phyloP scores from a whole-genome alignment of 2,329 filamentous ascomycete genomes.

The Botryosphaeria agaves region DNA sequence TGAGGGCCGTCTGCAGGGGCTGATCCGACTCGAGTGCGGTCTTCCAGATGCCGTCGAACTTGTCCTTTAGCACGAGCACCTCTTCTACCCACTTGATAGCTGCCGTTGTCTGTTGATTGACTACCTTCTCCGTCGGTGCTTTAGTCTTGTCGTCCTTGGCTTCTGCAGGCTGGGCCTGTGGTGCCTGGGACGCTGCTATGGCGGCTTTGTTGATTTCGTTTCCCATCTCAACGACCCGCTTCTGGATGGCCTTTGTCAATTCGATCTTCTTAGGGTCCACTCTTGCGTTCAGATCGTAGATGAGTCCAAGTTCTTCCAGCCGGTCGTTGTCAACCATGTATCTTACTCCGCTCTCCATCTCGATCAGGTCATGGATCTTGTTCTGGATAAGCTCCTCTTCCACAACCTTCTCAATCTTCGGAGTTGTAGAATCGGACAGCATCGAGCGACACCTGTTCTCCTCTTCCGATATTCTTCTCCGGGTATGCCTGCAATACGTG shows the following conservation, averaged over 20 bases:
- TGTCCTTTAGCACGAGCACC: slow-evolving; percentile 68
- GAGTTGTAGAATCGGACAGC: slow-evolving; percentile 52
- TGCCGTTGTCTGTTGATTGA: slow-evolving; percentile 67
- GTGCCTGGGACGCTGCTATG: slow-evolving; percentile 37
- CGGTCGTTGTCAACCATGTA: slow-evolving; percentile 89
- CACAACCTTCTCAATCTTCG: slow-evolving; percentile 59
- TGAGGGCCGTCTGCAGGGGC: slow-evolving; percentile 63
- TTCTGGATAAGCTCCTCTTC: slow-evolving; percentile 64
- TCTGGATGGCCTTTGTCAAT: slow-evolving; percentile 53
- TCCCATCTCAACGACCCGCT: slow-evolving; percentile 63
- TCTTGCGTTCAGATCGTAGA: slow-evolving; percentile 63
- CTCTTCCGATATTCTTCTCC: slow-evolving; percentile 63
- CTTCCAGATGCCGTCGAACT: slow-evolving; percentile 68
- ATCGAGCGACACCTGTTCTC: slow-evolving; percentile 68
- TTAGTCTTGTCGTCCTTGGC: slow-evolving; percentile 28
- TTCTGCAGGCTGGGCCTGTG: slow-evolving; percentile 25
- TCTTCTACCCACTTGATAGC: slow-evolving; percentile 95
- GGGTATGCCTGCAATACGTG: slow-evolving; percentile 63
- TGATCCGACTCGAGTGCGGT: slow-evolving; percentile 60
- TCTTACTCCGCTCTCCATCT: slow-evolving; percentile 70
- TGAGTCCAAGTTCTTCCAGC: slow-evolving; percentile 55
- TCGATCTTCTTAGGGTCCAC: slow-evolving; percentile 59
- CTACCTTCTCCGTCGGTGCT: slow-evolving; percentile 26
- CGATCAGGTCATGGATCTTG: slow-evolving; percentile 66
- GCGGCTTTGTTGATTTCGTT: slow-evolving; percentile 61